A percentile compares a stretch with the other conserved stretches of the same genome.
Conservation (phyloP, 164 flowering plant genomes). For the Pachysandra terminalis region DNA sequence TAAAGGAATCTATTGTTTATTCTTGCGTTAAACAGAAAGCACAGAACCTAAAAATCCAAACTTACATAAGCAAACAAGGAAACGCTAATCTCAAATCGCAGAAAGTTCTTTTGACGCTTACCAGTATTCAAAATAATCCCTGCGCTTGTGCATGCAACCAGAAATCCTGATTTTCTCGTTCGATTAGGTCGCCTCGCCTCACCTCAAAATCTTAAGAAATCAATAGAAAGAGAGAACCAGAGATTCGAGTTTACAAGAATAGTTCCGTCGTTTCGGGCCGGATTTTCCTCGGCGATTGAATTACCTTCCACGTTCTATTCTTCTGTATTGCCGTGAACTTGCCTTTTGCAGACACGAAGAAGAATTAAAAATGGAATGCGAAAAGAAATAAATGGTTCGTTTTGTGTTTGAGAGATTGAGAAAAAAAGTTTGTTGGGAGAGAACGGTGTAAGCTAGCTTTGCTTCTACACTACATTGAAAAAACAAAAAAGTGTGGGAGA, state of each 20-base stretch:
- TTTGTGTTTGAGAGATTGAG: too few relatives aligned
- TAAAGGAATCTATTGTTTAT: too few relatives aligned
- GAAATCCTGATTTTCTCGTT: slow-evolving; percentile 4
- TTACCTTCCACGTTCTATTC: too few relatives aligned
- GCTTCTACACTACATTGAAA: too few relatives aligned
- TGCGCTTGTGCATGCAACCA: not conserved
- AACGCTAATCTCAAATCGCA: too few relatives aligned
- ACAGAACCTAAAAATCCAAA: not conserved
- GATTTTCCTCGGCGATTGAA: not conserved
- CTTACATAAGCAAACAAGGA: not conserved
- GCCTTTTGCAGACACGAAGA: too few relatives aligned
- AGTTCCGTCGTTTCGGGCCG: not conserved
- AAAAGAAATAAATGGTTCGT: too few relatives aligned
- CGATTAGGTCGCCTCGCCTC: slow-evolving; percentile 1
- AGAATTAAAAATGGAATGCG: too few relatives aligned
- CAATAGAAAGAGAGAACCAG: not conserved
- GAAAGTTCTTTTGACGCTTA: not conserved
- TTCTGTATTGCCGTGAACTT: too few relatives aligned
- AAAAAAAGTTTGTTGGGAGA: too few relatives aligned
- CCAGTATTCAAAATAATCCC: not conserved
- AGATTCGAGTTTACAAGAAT: not conserved
- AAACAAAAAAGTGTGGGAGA: too few relatives aligned
- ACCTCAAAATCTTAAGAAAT: not conserved
- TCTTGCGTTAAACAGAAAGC: not conserved
- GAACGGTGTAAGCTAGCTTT: too few relatives aligned